phyloP scores from a whole-genome alignment of 2,329 filamentous ascomycete species.

The Scedosporium boydii region DNA sequence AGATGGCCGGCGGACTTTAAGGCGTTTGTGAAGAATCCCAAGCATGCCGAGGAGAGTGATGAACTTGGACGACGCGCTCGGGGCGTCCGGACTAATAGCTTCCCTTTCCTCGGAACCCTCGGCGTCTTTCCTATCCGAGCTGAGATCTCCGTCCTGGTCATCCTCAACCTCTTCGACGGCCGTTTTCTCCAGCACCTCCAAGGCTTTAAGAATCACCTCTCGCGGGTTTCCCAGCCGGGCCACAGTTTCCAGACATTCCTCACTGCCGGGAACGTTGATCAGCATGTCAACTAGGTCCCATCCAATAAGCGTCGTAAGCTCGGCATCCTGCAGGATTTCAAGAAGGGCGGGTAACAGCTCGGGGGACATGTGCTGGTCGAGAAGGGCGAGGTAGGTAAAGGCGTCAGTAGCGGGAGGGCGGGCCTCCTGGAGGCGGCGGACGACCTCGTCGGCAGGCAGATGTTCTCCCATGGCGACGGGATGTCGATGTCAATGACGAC shows the following conservation, averaged over 20 bases:
- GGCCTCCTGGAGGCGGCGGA: conserved; percentile 37
- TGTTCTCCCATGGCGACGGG: neutral
- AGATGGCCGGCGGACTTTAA: conserved; percentile 70
- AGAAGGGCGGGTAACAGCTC: conserved; percentile 60
- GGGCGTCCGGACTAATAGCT: conserved; percentile 7
- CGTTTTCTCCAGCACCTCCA: conserved; percentile 55
- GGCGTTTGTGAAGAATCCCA: conserved; percentile 60
- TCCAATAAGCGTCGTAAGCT: conserved; percentile 66
- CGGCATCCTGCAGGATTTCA: conserved; percentile 56
- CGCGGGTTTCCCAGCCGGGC: conserved; percentile 70
- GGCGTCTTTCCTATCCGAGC: conserved; percentile 14
- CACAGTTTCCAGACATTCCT: conserved; percentile 62
- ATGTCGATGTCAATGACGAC: neutral
- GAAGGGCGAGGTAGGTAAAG: conserved; percentile 68
- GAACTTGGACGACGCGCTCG: conserved; percentile 39
- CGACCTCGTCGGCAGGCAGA: conserved; percentile 23
- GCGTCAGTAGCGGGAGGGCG: conserved; percentile 49
- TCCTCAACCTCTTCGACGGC: conserved; percentile 31
- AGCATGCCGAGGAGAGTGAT: conserved; percentile 63
- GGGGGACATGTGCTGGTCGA: conserved; percentile 62
- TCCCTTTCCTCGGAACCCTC: conserved; percentile 12
- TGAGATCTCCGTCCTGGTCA: conserved; percentile 26
- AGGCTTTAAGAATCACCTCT: conserved; percentile 72
- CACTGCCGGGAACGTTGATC: conserved; percentile 56
- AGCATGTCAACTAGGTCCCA: conserved; percentile 77